phyloP scores from a whole-genome alignment of 2,329 filamentous ascomycete species.

The Fusarium algeriense region DNA sequence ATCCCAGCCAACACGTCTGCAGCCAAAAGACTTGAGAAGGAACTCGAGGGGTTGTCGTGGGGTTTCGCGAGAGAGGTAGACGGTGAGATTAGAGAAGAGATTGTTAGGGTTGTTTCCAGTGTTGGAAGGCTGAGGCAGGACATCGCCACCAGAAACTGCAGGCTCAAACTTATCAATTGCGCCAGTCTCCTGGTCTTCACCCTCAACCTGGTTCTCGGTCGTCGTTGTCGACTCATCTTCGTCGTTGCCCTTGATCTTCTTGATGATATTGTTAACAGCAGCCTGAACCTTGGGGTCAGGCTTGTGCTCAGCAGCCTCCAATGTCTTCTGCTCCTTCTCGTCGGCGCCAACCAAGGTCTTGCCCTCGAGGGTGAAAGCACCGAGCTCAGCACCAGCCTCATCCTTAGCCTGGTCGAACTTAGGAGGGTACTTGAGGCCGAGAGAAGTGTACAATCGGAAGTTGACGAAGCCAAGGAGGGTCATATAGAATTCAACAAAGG shows the following conservation, averaged over 20 bases:
- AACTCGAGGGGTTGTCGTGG: conserved; percentile 93
- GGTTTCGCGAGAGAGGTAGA: conserved; percentile 94
- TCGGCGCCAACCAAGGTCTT: conserved; percentile 69
- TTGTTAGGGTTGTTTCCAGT: conserved; percentile 74
- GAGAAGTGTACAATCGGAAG: conserved; percentile 90
- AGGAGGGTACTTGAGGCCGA: conserved; percentile 94
- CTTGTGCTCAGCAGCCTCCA: conserved; percentile 61
- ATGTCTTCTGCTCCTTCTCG: conserved; percentile 61
- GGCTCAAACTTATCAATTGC: conserved; percentile 93
- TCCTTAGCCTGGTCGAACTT: conserved; percentile 91
- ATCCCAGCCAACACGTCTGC: conserved; percentile 97
- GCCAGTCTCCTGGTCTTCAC: conserved; percentile 65
- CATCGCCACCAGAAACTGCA: conserved; percentile 84
- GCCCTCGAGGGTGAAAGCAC: conserved; percentile 90
- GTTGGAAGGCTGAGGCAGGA: conserved; percentile 81
- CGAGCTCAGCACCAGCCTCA: conserved; percentile 88
- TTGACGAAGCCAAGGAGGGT: conserved; percentile 96
- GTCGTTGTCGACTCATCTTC: conserved; percentile 58
- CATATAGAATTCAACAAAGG: conserved; percentile 99
- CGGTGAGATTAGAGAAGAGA: conserved; percentile 89
- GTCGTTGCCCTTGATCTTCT: conserved; percentile 71
- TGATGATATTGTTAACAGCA: conserved; percentile 76
- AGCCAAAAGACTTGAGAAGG: conserved; percentile 91
- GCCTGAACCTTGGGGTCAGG: conserved; percentile 73
- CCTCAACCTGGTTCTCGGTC: conserved; percentile 57